A percentile compares a stretch with the other conserved stretches of the same genome.
These are phyloP conservation scores for Geotrichum restrictum DNA, from an alignment of 1,139 yeast genomes.

Conservation along the genomic window DNA sequence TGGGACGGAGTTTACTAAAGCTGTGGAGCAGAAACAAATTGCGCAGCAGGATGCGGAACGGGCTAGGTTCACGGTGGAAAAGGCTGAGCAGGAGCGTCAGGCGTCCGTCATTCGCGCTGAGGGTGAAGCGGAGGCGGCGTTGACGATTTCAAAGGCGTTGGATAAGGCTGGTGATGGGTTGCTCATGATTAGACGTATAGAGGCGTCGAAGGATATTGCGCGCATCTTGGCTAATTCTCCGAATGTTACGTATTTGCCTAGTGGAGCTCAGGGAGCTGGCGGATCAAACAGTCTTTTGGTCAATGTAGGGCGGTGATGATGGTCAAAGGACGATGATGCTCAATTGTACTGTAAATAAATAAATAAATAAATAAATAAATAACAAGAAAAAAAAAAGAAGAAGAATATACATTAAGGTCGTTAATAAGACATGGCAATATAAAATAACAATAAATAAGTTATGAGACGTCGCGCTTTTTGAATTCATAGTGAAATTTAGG, in stretches of 20 bases:
- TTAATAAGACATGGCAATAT: background rate
- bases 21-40: constrained; percentile 97
- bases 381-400: too few species aligned
- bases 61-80: constrained; percentile 88
- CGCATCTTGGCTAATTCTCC: constrained; percentile 75
- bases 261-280: background rate
- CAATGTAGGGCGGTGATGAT: constrained; percentile 12
- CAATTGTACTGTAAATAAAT: background rate
- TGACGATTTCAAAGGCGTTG: constrained; percentile 86
- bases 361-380: background rate
- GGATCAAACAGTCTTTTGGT: constrained; percentile 5
- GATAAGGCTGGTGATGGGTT: constrained; percentile 95
- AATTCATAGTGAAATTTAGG: background rate
- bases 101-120: constrained; percentile 96
- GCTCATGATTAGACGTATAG: constrained; percentile 88
- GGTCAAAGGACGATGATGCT: background rate
- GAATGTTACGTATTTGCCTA: constrained; percentile 54
- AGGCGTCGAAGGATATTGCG: constrained; percentile 95
- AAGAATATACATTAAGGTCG: background rate
- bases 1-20: constrained; percentile 95
- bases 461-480: background rate
- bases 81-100: constrained; percentile 95
- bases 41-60: constrained; percentile 99
- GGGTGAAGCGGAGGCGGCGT: constrained; percentile 99
- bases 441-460: background rate